These are phyloP conservation scores for Thraustochytrium sp. DNA, from an alignment of 352 stramenopile genomes.

Conservation along the genomic window DNA sequence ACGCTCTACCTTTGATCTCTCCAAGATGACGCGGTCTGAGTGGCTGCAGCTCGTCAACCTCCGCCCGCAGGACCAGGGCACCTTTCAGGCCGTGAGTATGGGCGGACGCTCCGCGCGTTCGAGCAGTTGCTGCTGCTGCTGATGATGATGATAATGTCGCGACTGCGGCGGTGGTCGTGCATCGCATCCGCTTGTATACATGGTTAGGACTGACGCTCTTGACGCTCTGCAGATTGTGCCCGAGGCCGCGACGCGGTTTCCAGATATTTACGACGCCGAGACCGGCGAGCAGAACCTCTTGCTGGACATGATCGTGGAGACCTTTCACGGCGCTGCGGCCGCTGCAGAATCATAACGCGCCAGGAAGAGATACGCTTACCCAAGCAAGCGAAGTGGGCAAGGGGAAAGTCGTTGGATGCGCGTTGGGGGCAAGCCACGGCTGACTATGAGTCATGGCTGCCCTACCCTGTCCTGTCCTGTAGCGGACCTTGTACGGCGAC, in stretches of 20 bases:
- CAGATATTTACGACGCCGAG: neutral
- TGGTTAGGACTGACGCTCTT: neutral
- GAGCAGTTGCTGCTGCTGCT: neutral
- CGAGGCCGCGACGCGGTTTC: neutral
- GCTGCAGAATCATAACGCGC: too few species aligned
- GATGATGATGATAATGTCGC: neutral
- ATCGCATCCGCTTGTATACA: neutral
- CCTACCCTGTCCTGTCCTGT: too few species aligned
- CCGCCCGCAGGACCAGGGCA: neutral
- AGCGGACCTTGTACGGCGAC: too few species aligned
- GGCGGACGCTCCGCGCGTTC: neutral
- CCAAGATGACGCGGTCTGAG: neutral
- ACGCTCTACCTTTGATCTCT: neutral
- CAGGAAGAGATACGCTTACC: too few species aligned
- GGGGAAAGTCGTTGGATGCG: too few species aligned
- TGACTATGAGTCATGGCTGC: too few species aligned
- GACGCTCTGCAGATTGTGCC: neutral
- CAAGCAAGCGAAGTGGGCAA: too few species aligned
- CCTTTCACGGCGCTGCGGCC: neutral
- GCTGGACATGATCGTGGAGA: neutral
- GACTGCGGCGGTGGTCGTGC: neutral
- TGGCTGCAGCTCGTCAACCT: constrained; percentile 24
- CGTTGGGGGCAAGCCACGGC: too few species aligned
- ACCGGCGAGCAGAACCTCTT: neutral
- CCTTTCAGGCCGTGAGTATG: neutral